Evolutionary conservation across 2,329 filamentous ascomycete species (phyloP), one percentile per base, ranked within the genome.

Genomic region (Polytolypa hystricis): DNA sequence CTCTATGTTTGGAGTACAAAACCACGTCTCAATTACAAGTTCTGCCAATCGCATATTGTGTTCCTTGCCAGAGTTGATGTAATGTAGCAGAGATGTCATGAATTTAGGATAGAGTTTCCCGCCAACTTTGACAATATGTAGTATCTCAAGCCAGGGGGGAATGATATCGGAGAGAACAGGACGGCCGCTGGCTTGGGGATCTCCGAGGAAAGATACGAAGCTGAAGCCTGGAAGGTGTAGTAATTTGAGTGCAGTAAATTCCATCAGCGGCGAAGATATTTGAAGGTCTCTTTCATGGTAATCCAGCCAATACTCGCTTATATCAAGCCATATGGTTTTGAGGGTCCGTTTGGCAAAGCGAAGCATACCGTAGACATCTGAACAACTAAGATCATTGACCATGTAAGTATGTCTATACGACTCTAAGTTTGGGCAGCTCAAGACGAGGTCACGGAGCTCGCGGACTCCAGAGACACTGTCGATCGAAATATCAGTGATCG

Each of bases 261-360:
- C 28, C 28, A 14, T 5, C 4, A 4, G 4, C 7, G 11, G 9
- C 28, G n/a, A 7, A 7, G 21, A 12, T 16, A 10, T 3, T 16
- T 3, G 28, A n/a, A n/a, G n/a, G n/a, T n/a, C n/a, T n/a, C 9
- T 30, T 15, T 8, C 28, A 14, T 9, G 4, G 28, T 9, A 30
- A 25, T 7, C 7, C 7, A n/a, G 7, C 3, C 28, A 8, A n/a
- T n/a, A n/a, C n/a, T n/a, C n/a, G n/a, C n/a, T n/a, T n/a, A 30
- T 12, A 30, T 30, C 28, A 30, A 30, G 28, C 28, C 28, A 30
- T 4, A 30, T 30, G 14, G 28, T 30, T 14, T 30, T 14, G 15
- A 30, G 28, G 11, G 11, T 30, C 11, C 15, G 10, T 14, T 16
- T 30, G 28, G 28, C 28, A 16, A n/a, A 14, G 14, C 11, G 7